Evolutionary conservation across 352 stramenopile species (phyloP), one percentile per base, ranked within the genome.

Genomic region (Phytophthora fragariae): DNA sequence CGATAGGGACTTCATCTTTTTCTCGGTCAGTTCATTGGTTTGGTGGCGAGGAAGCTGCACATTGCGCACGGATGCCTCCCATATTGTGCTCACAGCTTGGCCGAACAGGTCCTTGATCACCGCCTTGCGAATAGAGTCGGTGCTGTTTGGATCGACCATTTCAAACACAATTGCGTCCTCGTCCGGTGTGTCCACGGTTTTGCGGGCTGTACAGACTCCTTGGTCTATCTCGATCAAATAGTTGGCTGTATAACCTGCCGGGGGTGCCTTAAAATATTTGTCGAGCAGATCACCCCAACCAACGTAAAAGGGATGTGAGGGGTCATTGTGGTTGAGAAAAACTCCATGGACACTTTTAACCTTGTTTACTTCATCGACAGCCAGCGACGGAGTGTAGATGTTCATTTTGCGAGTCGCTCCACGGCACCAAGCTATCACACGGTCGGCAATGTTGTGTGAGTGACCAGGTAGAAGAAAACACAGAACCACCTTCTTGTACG

Each of bases 401-500:
- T 66, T 66, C 27, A 52, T 17, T 57, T 56, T 56, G 24, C 60
- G 49, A 41, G 49, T 14, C 24, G 47, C 31, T n/a, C 46, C 15
- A 27, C 44, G 46, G 29, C 47, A 60, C 60, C 61, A 61, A 5
- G 50, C 61, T 9, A 61, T 24, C 2, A 68, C 61, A n/a, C 61
- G n/a, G 24, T 47, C 61, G 2, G 61, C 61, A 41, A 68, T 61
- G 37, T 61, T 61, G 37, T 56, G 50, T 5, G 50, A 61, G 15
- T 68, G 50, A 11, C 61, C 61, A 31, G 61, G 61, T n/a, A 68
- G 35, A 1, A 53, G 15, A 52, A 59, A 67, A 21, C 37, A 67
- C 10, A 67, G 8, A 15, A 58, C 60, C 29, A 67, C 60, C 50
- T 59, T 67, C 49, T 59, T 58, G 60, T 67, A 59, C 3, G 49